phyloP scores from a whole-genome alignment of 495 filamentous ascomycete species.

The Neurospora sp. region DNA sequence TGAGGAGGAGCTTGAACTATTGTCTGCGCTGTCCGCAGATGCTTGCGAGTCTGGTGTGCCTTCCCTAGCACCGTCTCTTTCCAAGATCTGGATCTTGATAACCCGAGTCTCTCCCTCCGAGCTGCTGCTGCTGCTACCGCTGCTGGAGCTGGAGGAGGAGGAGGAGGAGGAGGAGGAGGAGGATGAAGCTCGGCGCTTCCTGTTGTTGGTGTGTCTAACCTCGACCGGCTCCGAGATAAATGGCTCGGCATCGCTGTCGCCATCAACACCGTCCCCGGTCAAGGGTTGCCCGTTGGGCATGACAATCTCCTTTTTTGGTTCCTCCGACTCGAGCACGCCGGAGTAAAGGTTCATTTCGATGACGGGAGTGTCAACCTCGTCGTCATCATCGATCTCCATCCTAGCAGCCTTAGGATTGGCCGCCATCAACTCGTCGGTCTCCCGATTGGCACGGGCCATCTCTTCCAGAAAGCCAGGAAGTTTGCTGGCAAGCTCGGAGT shows the following conservation, averaged over 20 bases:
- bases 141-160: neutral
- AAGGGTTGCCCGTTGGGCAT: neutral
- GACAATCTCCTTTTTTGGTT: neutral
- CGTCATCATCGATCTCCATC: conserved; percentile 15
- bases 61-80: neutral
- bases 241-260: neutral
- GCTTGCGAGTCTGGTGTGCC: neutral
- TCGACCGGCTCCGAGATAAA: neutral
- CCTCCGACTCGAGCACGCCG: conserved; percentile 12
- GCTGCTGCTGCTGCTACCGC: conserved; percentile 1
- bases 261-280: neutral
- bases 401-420: conserved; percentile 9
- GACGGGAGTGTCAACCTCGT: conserved; percentile 5
- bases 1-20: neutral
- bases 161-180: neutral
- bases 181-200: conserved; percentile 14
- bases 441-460: conserved; percentile 17
- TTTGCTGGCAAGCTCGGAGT: conserved; percentile 11
- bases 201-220: neutral
- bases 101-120: conserved; percentile 7
- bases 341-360: conserved; percentile 17
- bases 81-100: conserved; percentile 12
- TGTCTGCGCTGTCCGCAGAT: neutral
- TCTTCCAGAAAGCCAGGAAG: conserved; percentile 21
- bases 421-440: conserved; percentile 15